Conservation (phyloP, 108 stramenopile species). For the Cyclotella choctawhatcheeana region DNA sequence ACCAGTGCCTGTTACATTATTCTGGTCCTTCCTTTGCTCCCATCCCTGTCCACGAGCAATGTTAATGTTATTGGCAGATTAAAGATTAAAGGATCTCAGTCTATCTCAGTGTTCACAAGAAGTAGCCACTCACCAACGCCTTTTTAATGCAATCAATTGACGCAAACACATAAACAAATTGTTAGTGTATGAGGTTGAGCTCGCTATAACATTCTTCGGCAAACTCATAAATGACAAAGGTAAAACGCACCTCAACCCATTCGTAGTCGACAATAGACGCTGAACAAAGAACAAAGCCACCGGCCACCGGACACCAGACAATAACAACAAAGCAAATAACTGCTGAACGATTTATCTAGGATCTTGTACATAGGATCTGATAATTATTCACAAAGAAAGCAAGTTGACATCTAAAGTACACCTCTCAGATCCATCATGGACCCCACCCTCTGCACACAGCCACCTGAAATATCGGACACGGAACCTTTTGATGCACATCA, state of each 20-base stretch:
- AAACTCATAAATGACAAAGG: neutral
- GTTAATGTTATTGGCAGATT: neutral
- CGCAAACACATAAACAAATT: neutral
- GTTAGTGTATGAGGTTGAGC: neutral
- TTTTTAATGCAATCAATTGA: neutral
- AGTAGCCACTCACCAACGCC: conserved; percentile 13
- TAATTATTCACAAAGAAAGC: too few species aligned
- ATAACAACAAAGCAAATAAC: too few species aligned
- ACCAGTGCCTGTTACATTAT: conserved; percentile 74
- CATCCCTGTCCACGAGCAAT: conserved; percentile 53
- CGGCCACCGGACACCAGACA: too few species aligned
- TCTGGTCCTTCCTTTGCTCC: conserved; percentile 75
- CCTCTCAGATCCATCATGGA: neutral
- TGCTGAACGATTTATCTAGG: too few species aligned
- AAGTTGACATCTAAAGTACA: too few species aligned
- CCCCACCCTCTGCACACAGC: neutral
- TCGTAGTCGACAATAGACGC: conserved; percentile 82
- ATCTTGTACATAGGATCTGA: too few species aligned
- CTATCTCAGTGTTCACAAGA: neutral
- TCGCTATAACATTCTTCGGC: neutral
- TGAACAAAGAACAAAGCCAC: too few species aligned
- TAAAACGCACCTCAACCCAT: conserved; percentile 74
- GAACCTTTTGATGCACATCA: neutral
- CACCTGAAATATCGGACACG: neutral
- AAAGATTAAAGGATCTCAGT: neutral